Conservation (phyloP, 1,139 yeast species). For the Blastobotrys persicus region DNA sequence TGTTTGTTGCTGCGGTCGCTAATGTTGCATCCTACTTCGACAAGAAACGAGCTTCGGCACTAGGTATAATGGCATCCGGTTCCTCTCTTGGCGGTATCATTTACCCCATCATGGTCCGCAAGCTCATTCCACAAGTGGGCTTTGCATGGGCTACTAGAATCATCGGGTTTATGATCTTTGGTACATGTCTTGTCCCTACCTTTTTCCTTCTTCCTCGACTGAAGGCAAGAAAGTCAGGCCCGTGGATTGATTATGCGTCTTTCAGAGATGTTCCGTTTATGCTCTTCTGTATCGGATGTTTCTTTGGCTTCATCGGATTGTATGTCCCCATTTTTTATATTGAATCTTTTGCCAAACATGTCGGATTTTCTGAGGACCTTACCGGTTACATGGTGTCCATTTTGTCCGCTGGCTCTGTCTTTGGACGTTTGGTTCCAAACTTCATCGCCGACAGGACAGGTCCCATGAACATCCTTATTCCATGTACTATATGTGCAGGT, state of each 20-base stretch:
- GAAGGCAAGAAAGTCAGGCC: conserved; percentile 35
- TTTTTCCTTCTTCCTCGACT: conserved; percentile 28
- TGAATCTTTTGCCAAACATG: conserved; percentile 32
- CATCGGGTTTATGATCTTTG: conserved; percentile 33
- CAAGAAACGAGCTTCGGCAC: conserved; percentile 52
- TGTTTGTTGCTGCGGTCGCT: conserved; percentile 29
- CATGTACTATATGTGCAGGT: conserved; percentile 28
- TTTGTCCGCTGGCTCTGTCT: conserved; percentile 48
- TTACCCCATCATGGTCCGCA: conserved; percentile 33
- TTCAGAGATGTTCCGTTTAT: conserved; percentile 34
- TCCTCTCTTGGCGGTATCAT: conserved; percentile 47
- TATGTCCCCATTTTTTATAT: conserved; percentile 39
- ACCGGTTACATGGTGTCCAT: conserved; percentile 44
- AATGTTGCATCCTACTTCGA: conserved; percentile 50
- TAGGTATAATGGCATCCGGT: conserved; percentile 57
- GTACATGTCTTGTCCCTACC: conserved; percentile 26
- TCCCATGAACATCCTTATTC: conserved; percentile 43
- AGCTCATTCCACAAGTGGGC: conserved; percentile 33
- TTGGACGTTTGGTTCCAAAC: conserved; percentile 54
- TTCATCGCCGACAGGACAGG: conserved; percentile 48
- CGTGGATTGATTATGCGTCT: conserved; percentile 31
- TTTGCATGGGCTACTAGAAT: conserved; percentile 37
- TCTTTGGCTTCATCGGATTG: conserved; percentile 37
- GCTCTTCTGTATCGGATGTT: conserved; percentile 30
- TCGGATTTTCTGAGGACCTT: conserved; percentile 26